A percentile compares a stretch with the other conserved stretches of the same genome.
phyloP scores from a whole-genome alignment of 139 green algal genomes.

The Chlorella vulgaris region DNA sequence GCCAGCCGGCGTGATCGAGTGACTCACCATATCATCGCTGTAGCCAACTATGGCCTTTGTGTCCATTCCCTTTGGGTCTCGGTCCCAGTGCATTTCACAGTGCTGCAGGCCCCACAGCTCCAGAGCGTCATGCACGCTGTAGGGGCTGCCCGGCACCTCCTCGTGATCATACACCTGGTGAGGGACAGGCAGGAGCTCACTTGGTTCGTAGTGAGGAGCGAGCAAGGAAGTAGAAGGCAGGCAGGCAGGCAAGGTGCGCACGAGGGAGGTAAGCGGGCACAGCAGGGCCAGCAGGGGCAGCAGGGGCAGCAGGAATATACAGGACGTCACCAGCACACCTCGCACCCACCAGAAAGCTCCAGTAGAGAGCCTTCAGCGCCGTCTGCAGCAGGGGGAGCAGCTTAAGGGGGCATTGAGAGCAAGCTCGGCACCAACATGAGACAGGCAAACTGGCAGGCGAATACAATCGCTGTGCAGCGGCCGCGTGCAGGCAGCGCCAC shows the following conservation, averaged over 20 bases:
- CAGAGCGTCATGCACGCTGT: slow-evolving; percentile 10
- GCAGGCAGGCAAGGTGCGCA: not conserved
- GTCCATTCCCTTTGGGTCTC: slow-evolving; percentile 9
- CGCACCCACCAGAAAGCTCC: slow-evolving; percentile 32
- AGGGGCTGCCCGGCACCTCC: not conserved
- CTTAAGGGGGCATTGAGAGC: too few species aligned
- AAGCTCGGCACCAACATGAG: too few species aligned
- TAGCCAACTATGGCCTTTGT: slow-evolving; percentile 28
- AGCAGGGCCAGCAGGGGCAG: too few species aligned
- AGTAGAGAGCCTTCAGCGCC: slow-evolving; percentile 49
- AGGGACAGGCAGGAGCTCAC: too few species aligned
- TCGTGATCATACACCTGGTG: slow-evolving; percentile 26
- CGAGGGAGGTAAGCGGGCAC: too few species aligned
- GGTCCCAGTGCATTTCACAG: slow-evolving; percentile 52
- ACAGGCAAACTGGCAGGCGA: too few species aligned
- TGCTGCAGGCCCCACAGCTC: slow-evolving; percentile 31
- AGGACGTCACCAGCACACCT: too few species aligned
- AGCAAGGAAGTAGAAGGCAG: too few species aligned
- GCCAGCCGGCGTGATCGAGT: too few species aligned
- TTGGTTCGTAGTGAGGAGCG: too few species aligned
- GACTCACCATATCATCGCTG: slow-evolving; percentile 22
- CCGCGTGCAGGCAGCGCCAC: too few species aligned
- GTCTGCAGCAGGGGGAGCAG: not conserved
- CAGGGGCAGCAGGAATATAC: not conserved
- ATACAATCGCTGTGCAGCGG: too few species aligned